Percentiles rank a stretch among this genome's conserved stretches.
Conservation (phyloP, 441 rosid species). For the Brassica hybrid region DNA sequence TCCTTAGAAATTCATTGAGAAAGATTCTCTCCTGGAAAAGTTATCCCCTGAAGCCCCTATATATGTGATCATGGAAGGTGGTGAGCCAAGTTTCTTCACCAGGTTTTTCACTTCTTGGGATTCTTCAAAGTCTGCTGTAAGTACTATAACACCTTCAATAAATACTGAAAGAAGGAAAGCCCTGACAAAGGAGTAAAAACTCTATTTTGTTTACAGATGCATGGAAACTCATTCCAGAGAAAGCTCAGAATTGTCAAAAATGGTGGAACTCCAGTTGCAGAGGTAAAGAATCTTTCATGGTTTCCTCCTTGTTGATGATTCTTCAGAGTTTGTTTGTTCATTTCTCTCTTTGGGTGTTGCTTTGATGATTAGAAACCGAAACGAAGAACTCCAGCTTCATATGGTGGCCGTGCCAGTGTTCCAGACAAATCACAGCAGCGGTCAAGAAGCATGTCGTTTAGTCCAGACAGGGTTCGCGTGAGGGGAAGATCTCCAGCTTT, state of each 20-base stretch:
- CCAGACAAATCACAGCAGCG: constrained; percentile 88
- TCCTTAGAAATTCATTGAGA: constrained; percentile 78
- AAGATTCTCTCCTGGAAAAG: constrained; percentile 61
- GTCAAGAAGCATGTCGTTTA: constrained; percentile 93
- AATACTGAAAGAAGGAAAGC: not conserved
- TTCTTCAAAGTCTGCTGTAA: constrained; percentile 75
- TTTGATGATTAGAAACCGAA: constrained; percentile 81
- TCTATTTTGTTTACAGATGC: constrained; percentile 58
- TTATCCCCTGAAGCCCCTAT: constrained; percentile 69
- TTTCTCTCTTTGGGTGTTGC: not conserved
- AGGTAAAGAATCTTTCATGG: constrained; percentile 56
- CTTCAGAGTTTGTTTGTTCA: constrained; percentile 6
- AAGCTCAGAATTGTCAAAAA: constrained; percentile 73
- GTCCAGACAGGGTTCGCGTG: constrained; percentile 94
- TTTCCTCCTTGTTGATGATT: constrained; percentile 1
- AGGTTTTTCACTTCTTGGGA: constrained; percentile 82
- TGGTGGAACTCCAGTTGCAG: constrained; percentile 60
- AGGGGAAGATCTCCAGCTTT: constrained; percentile 99
- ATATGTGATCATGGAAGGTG: constrained; percentile 77
- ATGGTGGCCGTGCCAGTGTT: constrained; percentile 82
- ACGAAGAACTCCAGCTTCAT: constrained; percentile 71
- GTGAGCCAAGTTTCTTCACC: constrained; percentile 85
- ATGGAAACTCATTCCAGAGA: constrained; percentile 91
- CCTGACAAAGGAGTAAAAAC: constrained; percentile 5
- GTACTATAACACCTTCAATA: constrained; percentile 31